A percentile compares a stretch with the other conserved stretches of the same genome.
These are phyloP conservation scores for Holtermanniella nyarrowii DNA, from an alignment of 768 basidiomycete genomes.

Conservation along the genomic window DNA sequence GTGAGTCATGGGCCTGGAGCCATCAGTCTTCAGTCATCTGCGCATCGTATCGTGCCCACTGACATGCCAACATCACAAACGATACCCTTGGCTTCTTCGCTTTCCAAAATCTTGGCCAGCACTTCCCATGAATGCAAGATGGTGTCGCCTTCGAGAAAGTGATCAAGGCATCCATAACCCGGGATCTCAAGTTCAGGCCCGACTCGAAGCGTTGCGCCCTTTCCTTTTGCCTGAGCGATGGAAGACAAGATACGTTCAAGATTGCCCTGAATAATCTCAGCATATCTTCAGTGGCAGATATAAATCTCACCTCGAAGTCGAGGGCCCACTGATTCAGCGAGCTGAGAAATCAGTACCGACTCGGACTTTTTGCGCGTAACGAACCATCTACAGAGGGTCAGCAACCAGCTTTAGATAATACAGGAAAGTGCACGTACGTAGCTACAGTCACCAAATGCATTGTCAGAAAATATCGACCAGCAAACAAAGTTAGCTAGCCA, in stretches of 20 bases:
- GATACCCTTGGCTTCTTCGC: constrained; percentile 69
- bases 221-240: constrained; percentile 74
- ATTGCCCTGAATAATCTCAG: constrained; percentile 57
- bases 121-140: constrained; percentile 96
- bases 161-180: constrained; percentile 97
- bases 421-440: constrained; percentile 50
- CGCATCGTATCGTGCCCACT: constrained; percentile 23
- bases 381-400: constrained; percentile 24
- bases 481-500: not conserved
- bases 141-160: constrained; percentile 98
- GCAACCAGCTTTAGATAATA: constrained; percentile 3
- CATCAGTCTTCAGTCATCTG: not conserved
- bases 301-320: constrained; percentile 63
- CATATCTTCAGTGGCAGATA: not conserved
- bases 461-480: not conserved
- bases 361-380: not conserved
- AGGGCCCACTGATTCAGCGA: constrained; percentile 96
- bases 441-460: constrained; percentile 72
- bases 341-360: constrained; percentile 43
- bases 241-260: constrained; percentile 79
- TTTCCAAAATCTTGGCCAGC: constrained; percentile 74
- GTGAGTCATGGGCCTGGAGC: constrained; percentile 79
- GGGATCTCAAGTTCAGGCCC: constrained; percentile 96
- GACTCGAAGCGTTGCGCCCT: constrained; percentile 81
- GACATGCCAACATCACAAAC: constrained; percentile 96